phyloP scores from a whole-genome alignment of 495 filamentous ascomycete species.

The Talaromyces borbonicus region DNA sequence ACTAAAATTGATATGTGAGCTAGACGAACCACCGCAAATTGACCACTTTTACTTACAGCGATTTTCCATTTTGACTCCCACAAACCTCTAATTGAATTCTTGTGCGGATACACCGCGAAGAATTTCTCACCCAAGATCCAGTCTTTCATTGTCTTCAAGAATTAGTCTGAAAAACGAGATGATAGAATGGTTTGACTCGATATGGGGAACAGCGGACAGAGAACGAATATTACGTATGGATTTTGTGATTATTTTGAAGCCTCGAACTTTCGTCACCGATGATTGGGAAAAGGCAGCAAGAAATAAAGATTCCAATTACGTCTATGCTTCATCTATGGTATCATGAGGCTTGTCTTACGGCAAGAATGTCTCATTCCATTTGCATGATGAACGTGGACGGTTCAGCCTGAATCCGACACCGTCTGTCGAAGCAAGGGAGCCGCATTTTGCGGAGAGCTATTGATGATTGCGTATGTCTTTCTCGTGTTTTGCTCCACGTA shows the following conservation, averaged over 20 bases:
- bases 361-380: neutral
- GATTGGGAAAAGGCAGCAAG: neutral
- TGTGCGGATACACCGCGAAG: constrained; percentile 42
- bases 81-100: constrained; percentile 59
- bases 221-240: neutral
- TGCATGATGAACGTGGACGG: neutral
- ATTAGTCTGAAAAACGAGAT: neutral
- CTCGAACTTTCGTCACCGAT: too few species aligned
- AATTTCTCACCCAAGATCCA: constrained; percentile 34
- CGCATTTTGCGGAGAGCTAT: neutral
- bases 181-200: neutral
- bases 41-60: constrained; percentile 35
- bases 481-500: neutral
- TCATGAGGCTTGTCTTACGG: neutral
- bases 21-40: neutral
- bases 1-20: constrained; percentile 30
- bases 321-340: neutral
- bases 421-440: neutral
- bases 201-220: neutral
- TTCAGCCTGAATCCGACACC: neutral
- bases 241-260: too few species aligned
- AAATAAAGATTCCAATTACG: too few species aligned
- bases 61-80: constrained; percentile 79
- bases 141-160: neutral
- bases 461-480: neutral